phyloP scores from a whole-genome alignment of 192 early-diverging fungal genomes.

The Podila horticola region DNA sequence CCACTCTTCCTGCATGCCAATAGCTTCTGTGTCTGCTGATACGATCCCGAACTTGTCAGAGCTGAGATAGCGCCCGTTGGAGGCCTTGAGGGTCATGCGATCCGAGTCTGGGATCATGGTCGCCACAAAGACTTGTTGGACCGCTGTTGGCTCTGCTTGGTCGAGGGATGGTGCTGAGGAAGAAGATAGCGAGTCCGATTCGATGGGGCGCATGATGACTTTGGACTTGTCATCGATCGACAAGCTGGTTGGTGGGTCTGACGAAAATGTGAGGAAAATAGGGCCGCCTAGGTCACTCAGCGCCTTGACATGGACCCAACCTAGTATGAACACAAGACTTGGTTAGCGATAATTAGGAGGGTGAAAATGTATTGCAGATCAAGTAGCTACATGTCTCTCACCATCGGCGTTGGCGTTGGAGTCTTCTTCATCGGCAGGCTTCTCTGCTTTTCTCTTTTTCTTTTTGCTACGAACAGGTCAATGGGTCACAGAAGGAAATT shows the following conservation, averaged over 20 bases:
- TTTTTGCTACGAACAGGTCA: conserved; percentile 60
- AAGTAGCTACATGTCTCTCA: conserved; percentile 6
- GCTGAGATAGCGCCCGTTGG: conserved; percentile 72
- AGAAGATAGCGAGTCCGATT: conserved; percentile 8
- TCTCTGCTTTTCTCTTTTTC: conserved; percentile 66
- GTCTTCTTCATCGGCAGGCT: conserved; percentile 50
- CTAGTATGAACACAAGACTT: conserved; percentile 32
- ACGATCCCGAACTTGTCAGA: conserved; percentile 87
- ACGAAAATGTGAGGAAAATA: conserved; percentile 71
- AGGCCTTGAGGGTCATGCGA: conserved; percentile 68
- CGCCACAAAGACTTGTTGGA: conserved; percentile 76
- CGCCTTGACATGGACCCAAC: conserved; percentile 71
- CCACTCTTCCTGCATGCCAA: conserved; percentile 87
- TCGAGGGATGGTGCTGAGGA: conserved; percentile 35
- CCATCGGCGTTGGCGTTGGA: conserved; percentile 32
- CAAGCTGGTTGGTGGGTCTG: conserved; percentile 68
- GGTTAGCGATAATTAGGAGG: neutral
- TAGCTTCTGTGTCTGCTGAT: conserved; percentile 73
- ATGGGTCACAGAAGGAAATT: neutral
- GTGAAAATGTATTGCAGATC: neutral
- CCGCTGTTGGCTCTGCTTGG: conserved; percentile 58
- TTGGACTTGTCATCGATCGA: conserved; percentile 57
- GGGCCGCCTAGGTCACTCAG: conserved; percentile 77
- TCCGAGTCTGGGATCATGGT: conserved; percentile 67
- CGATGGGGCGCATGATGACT: conserved; percentile 55